Conservation (phyloP, 148 eudicot genomes). For the Rhododendron mucronatum region DNA sequence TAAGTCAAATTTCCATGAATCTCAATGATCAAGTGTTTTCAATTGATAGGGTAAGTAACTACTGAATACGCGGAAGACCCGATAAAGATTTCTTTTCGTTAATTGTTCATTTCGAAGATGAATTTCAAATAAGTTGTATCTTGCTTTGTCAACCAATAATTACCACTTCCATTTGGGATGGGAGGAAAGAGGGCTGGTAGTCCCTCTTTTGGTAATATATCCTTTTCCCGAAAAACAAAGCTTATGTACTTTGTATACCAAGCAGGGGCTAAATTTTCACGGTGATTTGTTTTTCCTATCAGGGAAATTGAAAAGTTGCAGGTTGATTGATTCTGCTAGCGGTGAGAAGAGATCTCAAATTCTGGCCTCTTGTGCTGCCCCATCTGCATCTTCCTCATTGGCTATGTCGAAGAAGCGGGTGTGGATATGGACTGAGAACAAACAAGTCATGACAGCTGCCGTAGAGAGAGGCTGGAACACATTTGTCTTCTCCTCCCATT, state of each 20-base stretch:
- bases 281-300: constrained; percentile 12
- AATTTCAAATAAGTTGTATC: neutral
- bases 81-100: neutral
- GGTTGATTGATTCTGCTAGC: constrained; percentile 12
- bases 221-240: neutral
- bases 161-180: neutral
- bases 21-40: neutral
- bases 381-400: constrained; percentile 18
- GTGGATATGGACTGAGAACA: constrained; percentile 89
- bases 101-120: neutral
- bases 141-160: neutral
- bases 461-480: constrained; percentile 94
- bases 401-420: constrained; percentile 42
- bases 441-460: constrained; percentile 85
- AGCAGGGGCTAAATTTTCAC: neutral
- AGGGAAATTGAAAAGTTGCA: constrained; percentile 42
- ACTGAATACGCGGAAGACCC: neutral
- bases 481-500: constrained; percentile 47
- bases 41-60: neutral
- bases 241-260: neutral
- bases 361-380: constrained; percentile 23
- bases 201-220: neutral
- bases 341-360: neutral
- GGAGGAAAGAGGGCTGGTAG: neutral
- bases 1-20: neutral